Evolutionary conservation across 1,139 yeast species (phyloP).

Genomic region (Magnusiomyces tetraspermus): DNA sequence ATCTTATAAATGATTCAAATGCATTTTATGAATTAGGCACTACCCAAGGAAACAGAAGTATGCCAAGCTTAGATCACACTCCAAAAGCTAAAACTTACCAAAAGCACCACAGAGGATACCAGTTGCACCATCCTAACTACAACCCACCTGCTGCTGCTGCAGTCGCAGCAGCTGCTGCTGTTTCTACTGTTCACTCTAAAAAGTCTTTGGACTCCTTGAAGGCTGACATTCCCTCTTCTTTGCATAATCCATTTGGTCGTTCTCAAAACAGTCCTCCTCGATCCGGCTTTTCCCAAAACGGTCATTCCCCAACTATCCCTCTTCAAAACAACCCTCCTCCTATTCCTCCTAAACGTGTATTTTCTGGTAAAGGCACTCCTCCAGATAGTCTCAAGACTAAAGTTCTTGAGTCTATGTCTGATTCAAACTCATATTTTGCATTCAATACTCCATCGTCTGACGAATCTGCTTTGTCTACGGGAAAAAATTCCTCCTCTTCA

Average conservation of each 20-base stretch:
- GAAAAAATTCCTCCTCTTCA: too few species aligned
- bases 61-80: not conserved
- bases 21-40: not conserved
- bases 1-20: not conserved
- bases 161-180: too few species aligned
- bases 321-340: not conserved
- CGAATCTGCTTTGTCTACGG: too few species aligned
- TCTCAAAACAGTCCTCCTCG: not conserved
- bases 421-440: not conserved
- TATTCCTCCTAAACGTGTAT: slow-evolving; percentile 2
- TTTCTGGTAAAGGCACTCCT: not conserved
- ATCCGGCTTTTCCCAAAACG: too few species aligned
- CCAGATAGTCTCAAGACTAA: not conserved
- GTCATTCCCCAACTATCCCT: not conserved
- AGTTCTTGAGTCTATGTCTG: not conserved
- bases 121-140: not conserved
- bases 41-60: not conserved
- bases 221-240: not conserved
- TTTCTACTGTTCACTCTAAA: too few species aligned
- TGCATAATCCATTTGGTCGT: not conserved
- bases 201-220: not conserved
- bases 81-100: not conserved
- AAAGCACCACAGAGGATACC: not conserved
- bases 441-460: too few species aligned
- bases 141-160: not conserved